phyloP scores from a whole-genome alignment of 129 eudicot genomes.

The Kitagawia praeruptora region DNA sequence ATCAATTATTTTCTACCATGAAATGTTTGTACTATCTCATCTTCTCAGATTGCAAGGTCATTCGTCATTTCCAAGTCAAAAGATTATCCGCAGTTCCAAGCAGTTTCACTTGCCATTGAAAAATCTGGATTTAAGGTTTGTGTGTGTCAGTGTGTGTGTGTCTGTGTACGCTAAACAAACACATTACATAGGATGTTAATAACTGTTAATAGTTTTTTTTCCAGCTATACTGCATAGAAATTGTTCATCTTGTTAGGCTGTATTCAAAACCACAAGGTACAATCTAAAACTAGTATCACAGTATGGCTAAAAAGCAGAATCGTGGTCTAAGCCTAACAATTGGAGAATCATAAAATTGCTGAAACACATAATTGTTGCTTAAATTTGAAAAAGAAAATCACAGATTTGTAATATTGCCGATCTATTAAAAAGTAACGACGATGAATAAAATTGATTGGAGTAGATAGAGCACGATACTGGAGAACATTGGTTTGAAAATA shows the following conservation, averaged over 20 bases:
- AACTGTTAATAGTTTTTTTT: not conserved
- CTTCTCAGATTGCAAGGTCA: constrained; percentile 65
- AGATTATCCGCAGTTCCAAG: constrained; percentile 79
- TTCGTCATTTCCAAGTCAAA: constrained; percentile 64
- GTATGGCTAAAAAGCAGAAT: not conserved
- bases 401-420: not conserved
- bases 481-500: not conserved
- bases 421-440: not conserved
- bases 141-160: constrained; percentile 21
- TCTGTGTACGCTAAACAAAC: not conserved
- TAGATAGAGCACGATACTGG: too few species aligned
- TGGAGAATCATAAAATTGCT: not conserved
- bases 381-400: not conserved
- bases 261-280: not conserved
- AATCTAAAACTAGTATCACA: not conserved
- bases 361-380: not conserved
- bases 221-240: not conserved
- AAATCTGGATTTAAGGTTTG: constrained; percentile 89
- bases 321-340: not conserved
- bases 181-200: not conserved
- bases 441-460: not conserved
- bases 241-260: not conserved
- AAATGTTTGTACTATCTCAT: not conserved
- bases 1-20: constrained; percentile 1
- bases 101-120: constrained; percentile 70